Evolutionary conservation across 2,329 filamentous ascomycete genomes (phyloP), one percentile per base, ranked within the genome.

Genomic region (Diaporthe sp.): DNA sequence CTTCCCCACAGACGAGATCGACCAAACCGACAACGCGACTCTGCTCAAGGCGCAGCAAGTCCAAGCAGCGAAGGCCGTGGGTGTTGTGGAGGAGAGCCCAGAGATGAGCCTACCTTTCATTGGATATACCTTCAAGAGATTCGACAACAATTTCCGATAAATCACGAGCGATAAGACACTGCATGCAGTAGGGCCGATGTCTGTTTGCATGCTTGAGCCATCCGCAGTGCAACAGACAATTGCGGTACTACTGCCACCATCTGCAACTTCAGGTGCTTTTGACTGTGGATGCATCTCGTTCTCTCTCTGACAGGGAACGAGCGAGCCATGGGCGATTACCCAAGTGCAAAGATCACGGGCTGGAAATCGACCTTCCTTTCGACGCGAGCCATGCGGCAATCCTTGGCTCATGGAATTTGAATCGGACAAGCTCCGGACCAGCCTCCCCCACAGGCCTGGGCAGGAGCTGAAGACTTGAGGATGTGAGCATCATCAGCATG

Each of bases 1-100:
- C 88, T 99, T 99, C 92, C 97, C 97, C 13, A 98, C 95, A 70
- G 97, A 99, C 81, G 97, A 99, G 84, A 98, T 99, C 81, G 95
- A 97, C 79, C 96, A 98, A 87, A 96, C 95, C 72, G 96, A 98
- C 83, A 98, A 95, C 77, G 95, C 94, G 72, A 97, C 95, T 32
- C 90, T 94, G 77, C 90, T 98, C 80, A 94, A 95, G 82, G 94
- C 94, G 27, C 94, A 97, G 84, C 94, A 94, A 66, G 90, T 93
- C 77, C 92, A 89, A 78, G 86, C 78, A 22, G 82, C 81, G n/a
- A 75, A 74, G 72, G 58, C 30, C 61, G 83, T 53, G 3, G 72
- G 72, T 7, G 68, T 84, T 77, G 87, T 89, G 13, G 94, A 96
- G 78, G 94, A 97, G 82, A 93, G 95, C 77, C 95, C 96, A 4